Conservation (phyloP, 306 rosid species). For the Prunus mongolica region DNA sequence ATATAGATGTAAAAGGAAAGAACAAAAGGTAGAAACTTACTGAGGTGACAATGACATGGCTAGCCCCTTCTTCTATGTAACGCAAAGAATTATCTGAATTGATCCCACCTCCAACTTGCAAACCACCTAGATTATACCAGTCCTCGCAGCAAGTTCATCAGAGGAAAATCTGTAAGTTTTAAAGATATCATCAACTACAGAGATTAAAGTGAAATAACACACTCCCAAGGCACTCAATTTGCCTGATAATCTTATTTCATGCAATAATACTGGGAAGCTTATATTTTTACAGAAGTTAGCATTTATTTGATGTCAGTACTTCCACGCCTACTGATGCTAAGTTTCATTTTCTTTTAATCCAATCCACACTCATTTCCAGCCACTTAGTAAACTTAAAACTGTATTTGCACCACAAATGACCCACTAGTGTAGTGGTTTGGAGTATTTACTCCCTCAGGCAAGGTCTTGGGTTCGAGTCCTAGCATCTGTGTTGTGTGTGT, state of each 20-base stretch:
- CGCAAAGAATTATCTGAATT: constrained; percentile 73
- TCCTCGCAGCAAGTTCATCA: constrained; percentile 62
- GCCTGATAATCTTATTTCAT: neutral
- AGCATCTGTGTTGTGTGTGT: no score
- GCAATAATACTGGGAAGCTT: neutral
- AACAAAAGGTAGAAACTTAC: constrained; percentile 36
- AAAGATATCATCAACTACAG: constrained; percentile 41
- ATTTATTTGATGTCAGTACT: neutral
- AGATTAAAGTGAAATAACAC: constrained; percentile 10
- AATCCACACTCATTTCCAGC: neutral
- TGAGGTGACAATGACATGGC: constrained; percentile 94
- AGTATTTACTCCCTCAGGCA: no score
- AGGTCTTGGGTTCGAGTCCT: no score
- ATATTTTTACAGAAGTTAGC: neutral
- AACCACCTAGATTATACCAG: constrained; percentile 60
- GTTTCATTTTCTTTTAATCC: neutral
- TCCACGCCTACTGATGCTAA: neutral
- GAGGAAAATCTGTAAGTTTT: constrained; percentile 56
- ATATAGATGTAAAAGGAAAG: constrained; percentile 11
- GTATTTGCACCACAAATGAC: neutral
- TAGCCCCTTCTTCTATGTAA: constrained; percentile 86
- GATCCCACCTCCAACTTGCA: constrained; percentile 97
- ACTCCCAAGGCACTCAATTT: constrained; percentile 6
- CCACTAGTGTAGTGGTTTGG: no score
- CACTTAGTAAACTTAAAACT: neutral